phyloP scores from a whole-genome alignment of 2,329 filamentous ascomycete genomes.

The Cladophialophora carrionii region DNA sequence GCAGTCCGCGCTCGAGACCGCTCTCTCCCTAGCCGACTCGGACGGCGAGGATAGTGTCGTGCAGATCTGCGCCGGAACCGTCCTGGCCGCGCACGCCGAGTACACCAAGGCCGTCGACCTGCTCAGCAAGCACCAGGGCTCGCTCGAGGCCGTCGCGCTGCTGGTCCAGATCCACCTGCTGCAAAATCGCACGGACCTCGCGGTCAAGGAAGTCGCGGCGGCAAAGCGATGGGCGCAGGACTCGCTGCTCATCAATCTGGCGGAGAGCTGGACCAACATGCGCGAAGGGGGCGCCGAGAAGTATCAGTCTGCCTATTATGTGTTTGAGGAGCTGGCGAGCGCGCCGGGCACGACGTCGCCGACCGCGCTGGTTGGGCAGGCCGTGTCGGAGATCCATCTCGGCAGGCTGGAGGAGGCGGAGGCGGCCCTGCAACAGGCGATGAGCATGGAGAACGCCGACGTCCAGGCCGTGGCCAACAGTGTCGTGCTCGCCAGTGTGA shows the following conservation, averaged over 20 bases:
- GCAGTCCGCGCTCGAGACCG: conserved; percentile 63
- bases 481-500: conserved; percentile 75
- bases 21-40: conserved; percentile 69
- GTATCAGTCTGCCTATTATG: conserved; percentile 96
- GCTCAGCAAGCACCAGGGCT: conserved; percentile 81
- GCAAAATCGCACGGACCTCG: conserved; percentile 89
- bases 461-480: conserved; percentile 79
- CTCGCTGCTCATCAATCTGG: conserved; percentile 87
- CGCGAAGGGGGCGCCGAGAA: conserved; percentile 90
- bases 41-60: conserved; percentile 75
- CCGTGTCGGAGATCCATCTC: conserved; percentile 87
- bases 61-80: conserved; percentile 78
- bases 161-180: conserved; percentile 90
- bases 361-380: conserved; percentile 79
- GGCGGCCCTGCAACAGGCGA: conserved; percentile 77
- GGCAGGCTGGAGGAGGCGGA: conserved; percentile 88
- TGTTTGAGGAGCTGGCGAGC: conserved; percentile 93
- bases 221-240: conserved; percentile 95
- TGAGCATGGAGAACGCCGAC: conserved; percentile 68
- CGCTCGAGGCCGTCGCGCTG: conserved; percentile 75
- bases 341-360: conserved; percentile 77
- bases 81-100: conserved; percentile 77
- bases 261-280: conserved; percentile 92
- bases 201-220: conserved; percentile 81
- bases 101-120: conserved; percentile 83